Base-by-base conservation (phyloP, 768 basidiomycete species). In the Trametopsis cervina region DNA sequence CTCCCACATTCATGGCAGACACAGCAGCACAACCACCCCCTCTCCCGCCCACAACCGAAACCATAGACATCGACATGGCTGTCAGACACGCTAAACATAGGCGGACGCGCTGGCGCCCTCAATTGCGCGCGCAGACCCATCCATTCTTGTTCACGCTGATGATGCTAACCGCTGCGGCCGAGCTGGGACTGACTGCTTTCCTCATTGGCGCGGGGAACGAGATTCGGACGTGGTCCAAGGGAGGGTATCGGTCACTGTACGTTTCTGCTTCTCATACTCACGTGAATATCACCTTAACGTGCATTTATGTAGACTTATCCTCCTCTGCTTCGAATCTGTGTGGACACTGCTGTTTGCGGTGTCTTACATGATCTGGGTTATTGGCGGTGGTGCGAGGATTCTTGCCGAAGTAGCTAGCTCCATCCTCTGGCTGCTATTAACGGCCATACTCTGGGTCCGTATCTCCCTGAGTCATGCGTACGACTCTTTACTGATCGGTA, bases 351-450 rank as follows among this genome's bases (percentile, higher is more conserved):
- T 86, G 37, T 89, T 87, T 60, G 74, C 80, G 12, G 69, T 75
- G 11, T 77, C 80, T 26, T 90, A 89, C 58, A 68, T 87, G 53
- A 56, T 87, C 25, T 89, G 83, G 80, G 76, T 83, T 38, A 64
- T 83, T 33, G 79, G 80, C 45, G 81, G 82, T 41, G 76, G 75
- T 3, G 73, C 76, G 40, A 81, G 83, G 60, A 62, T 85, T 37
- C 71, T 89, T 18, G 86, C 85, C n/a, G 82, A 78, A 60, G 70
- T 89, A 37, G 84, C 87, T 20, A 85, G 84, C 54, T 89, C 87
- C 15, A 74, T 87, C 17, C 61, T 82, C 46, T 90, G 87, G 87
- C 68, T 89, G 24, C 61, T 78, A 22, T 59, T 81, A 29, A 85
- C 86, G 2, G 68, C 75, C 4, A 61, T 75, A 4, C 60, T 89